Percentiles rank a stretch among this genome's conserved stretches.
Evolutionary conservation across 768 basidiomycete species (phyloP).

Genomic region (Collybia mongolica): DNA sequence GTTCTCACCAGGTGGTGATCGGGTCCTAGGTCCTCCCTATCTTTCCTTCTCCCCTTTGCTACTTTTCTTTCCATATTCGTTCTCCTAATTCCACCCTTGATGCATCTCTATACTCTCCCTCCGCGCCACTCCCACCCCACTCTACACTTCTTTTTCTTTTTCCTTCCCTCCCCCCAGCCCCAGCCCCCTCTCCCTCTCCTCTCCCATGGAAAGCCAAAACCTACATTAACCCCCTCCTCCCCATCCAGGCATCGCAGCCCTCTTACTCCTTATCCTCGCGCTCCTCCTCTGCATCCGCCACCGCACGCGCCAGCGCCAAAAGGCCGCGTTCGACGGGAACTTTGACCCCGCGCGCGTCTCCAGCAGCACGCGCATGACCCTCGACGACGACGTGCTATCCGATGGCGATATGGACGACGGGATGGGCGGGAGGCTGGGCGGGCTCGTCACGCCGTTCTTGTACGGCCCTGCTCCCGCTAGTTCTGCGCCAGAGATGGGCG

Average conservation of each 20-base stretch:
- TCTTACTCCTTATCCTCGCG: constrained; percentile 21
- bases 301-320: constrained; percentile 17
- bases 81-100: neutral
- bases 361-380: constrained; percentile 12
- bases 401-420: constrained; percentile 27
- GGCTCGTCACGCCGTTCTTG: constrained; percentile 33
- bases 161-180: neutral
- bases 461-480: constrained; percentile 10
- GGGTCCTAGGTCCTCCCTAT: neutral
- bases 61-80: neutral
- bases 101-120: neutral
- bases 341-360: constrained; percentile 34
- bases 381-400: constrained; percentile 11
- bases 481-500: no score
- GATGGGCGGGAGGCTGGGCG: constrained; percentile 31
- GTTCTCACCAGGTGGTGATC: no score
- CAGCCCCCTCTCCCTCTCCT: no score
- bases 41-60: neutral
- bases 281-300: constrained; percentile 25
- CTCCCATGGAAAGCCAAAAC: neutral
- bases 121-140: neutral
- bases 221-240: neutral
- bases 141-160: neutral
- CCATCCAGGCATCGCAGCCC: constrained; percentile 25
- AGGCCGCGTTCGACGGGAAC: constrained; percentile 36